These are phyloP conservation scores for Candida labiduridarum DNA, from an alignment of 1,139 yeast species.

Conservation along the genomic window DNA sequence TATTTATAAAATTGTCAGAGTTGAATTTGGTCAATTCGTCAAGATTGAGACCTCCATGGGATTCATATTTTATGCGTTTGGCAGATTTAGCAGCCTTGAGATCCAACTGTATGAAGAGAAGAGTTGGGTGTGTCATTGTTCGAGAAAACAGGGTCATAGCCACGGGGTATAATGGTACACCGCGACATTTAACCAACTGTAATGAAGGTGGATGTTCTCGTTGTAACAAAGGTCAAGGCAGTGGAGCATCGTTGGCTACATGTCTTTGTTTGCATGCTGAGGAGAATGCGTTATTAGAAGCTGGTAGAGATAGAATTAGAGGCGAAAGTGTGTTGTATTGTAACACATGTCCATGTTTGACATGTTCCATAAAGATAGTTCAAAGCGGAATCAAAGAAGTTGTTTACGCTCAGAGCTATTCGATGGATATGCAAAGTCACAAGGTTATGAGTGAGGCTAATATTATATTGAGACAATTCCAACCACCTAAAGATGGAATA, in stretches of 20 bases:
- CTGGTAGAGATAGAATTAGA: conserved; percentile 82
- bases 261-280: conserved; percentile 96
- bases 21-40: conserved; percentile 57
- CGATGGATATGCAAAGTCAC: conserved; percentile 82
- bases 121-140: conserved; percentile 95
- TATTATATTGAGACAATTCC: conserved; percentile 71
- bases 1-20: conserved; percentile 54
- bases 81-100: conserved; percentile 93
- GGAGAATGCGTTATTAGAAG: conserved; percentile 91
- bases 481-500: conserved; percentile 57
- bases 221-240: conserved; percentile 74
- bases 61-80: conserved; percentile 87
- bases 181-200: conserved; percentile 83
- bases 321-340: conserved; percentile 74
- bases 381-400: conserved; percentile 91
- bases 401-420: conserved; percentile 89
- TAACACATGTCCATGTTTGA: conserved; percentile 95
- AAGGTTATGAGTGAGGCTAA: conserved; percentile 75
- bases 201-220: conserved; percentile 94
- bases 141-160: conserved; percentile 86
- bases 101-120: conserved; percentile 94
- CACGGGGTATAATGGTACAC: conserved; percentile 97
- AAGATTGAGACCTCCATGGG: conserved; percentile 93
- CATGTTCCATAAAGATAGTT: conserved; percentile 92
- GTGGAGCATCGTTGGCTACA: conserved; percentile 63